Base-by-base conservation (phyloP, 306 rosid genomes). In the Medicago ruthenica region DNA sequence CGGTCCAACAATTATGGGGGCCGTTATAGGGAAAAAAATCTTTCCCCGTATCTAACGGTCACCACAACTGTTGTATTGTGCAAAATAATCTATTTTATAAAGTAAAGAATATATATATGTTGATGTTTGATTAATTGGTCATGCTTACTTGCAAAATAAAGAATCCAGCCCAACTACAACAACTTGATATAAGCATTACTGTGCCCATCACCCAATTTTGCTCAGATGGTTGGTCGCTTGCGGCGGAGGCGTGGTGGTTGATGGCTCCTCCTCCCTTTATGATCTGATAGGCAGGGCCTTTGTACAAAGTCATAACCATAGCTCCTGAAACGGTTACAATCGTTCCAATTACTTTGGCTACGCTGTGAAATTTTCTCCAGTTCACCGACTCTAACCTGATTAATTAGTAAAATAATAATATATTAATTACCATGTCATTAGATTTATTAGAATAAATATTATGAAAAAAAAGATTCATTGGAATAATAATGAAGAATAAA, bases 251-350 rank as follows among this genome's bases (percentile, higher is more conserved):
- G 7, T 76, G 81, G 59, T 81, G 78, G 82, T 44, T 39, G 16
- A 60, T 39, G 0, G 82, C 81, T 57, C 84, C 85, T 42, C 80
- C 78, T 2, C 86, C 90, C 57, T 78, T 84, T 17, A 90, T 64
- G 50, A 92, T 67, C 42, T 90, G 83, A 14, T 87, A 76, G 21
- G 92, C 86, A 4, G 97, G 96, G 34, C 99, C 99, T 89, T 92
- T 96, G 88, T 92, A 96, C 73, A 96, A 81, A 22, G 99, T 92
- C 99, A 96, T 96, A 63, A 88, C 88, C 99, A 92, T 96, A 36
- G 99, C 99, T 83, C 98, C 99, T 9, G 87, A 78, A 24, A 96
- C 90, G 10, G 99, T 90, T 16, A 92, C 80, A 53, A 67, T 84
- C 0, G 99, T 96, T 70, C 99, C 99, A 31, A 78, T 79, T 1